Base-by-base conservation (phyloP, 1,284 basidiomycete species). In the Apiotrichum laibachii region DNA sequence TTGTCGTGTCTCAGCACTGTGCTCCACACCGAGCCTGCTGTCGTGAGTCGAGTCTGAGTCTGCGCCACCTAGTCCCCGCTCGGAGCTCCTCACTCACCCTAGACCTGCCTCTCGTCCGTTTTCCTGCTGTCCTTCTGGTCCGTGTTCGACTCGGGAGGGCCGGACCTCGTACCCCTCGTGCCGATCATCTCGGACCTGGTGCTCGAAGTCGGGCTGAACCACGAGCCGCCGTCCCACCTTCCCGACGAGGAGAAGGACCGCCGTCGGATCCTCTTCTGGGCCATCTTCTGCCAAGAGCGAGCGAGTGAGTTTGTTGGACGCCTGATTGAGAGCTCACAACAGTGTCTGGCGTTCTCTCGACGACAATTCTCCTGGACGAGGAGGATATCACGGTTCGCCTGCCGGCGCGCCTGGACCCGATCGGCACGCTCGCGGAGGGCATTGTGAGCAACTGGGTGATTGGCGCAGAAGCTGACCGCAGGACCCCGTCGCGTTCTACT, bases 101-200 rank as follows among this genome's bases (percentile, higher is more conserved):
- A 60, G 59, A 37, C 44, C 11, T 60, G 59, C 21, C 35, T 44
- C 1, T 56, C 55, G 18, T 46, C 54, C 1, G 31, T 60, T 6
- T 44, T 53, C 16, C 42, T 60, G 4, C 34, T 60, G 10, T 48
- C 40, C 9, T 31, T 60, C 16, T 56, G 35, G n/a, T 43, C 55
- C 2, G 50, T 60, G 13, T 56, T 52, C 42, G 59, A 60, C 55
- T 56, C 45, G 26, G 58, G 53, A 10, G 50, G 54, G 8, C 53
- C 54, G 2, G 53, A 55, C 22, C 45, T 52, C 18, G 50, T 51
- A 5, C 50, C 33, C 13, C 22, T 55, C 5, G 42, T 34, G 5
- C 50, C 50, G 9, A 40, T 52, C 18, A 35, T 55, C 6, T 34
- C 46, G 7, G 44, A 52, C 9, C 22, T 56, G 31, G 39, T 45